Percentiles rank a stretch among this genome's conserved stretches.
phyloP scores from a whole-genome alignment of 164 flowering plant species.

The Magnolia changhungtana region DNA sequence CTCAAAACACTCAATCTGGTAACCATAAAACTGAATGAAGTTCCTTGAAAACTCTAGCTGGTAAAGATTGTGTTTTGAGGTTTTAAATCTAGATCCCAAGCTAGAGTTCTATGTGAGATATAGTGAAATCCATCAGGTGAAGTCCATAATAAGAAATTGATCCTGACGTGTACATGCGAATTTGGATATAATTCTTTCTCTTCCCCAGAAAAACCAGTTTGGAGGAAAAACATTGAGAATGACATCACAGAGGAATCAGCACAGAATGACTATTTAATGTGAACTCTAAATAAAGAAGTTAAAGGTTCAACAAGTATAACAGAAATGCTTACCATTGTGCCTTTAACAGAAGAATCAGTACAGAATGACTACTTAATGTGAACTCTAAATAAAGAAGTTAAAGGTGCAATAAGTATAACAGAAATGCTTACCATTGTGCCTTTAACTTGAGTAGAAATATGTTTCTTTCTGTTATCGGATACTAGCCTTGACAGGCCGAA shows the following conservation, averaged over 20 bases:
- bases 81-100: too few relatives aligned
- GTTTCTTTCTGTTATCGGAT: conserved; percentile 20
- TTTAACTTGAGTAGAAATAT: conserved; percentile 42
- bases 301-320: too few relatives aligned
- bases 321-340: too few relatives aligned
- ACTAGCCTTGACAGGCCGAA: conserved; percentile 38
- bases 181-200: background rate
- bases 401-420: background rate
- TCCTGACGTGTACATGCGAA: background rate
- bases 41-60: too few relatives aligned
- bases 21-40: too few relatives aligned
- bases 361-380: background rate
- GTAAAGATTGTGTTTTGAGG: background rate
- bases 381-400: background rate
- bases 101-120: background rate
- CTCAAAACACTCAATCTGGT: background rate
- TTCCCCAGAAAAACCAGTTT: background rate
- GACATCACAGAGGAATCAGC: background rate
- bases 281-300: background rate
- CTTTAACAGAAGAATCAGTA: background rate
- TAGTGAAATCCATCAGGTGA: background rate
- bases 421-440: conserved; percentile 35
- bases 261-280: background rate
- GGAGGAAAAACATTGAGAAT: background rate
- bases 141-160: background rate